Percentiles rank a stretch among this genome's conserved stretches.
phyloP scores from a whole-genome alignment of 768 basidiomycete genomes.

The Cyclocybe aegerita region DNA sequence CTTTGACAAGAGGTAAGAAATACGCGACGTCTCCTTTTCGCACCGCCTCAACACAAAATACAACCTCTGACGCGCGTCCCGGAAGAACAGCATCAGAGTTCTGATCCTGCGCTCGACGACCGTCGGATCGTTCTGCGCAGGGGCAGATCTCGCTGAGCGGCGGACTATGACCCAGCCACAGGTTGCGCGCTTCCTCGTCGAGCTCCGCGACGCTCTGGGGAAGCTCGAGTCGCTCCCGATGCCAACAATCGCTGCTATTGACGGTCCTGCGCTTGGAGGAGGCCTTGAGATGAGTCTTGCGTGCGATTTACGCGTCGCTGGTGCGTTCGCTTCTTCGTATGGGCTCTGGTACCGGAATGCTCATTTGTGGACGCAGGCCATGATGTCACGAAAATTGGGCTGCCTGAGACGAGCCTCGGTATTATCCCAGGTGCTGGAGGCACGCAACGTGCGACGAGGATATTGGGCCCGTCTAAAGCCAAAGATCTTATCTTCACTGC shows the following conservation, averaged over 20 bases:
- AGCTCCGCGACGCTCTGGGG: slow-evolving; percentile 68
- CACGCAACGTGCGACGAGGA: slow-evolving; percentile 77
- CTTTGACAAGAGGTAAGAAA: slow-evolving; percentile 60
- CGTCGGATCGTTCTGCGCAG: slow-evolving; percentile 83
- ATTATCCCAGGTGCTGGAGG: slow-evolving; percentile 93
- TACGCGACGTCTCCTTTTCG: neutral
- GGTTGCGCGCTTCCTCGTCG: slow-evolving; percentile 74
- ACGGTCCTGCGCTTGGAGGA: slow-evolving; percentile 92
- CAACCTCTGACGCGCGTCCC: neutral
- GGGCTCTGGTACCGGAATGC: neutral
- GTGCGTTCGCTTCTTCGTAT: slow-evolving; percentile 39
- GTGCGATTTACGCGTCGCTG: slow-evolving; percentile 88
- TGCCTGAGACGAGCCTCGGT: slow-evolving; percentile 76
- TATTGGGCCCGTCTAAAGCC: slow-evolving; percentile 77
- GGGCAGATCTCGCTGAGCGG: slow-evolving; percentile 86
- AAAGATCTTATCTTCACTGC: slow-evolving; percentile 89
- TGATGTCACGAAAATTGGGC: slow-evolving; percentile 78
- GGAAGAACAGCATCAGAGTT: slow-evolving; percentile 58
- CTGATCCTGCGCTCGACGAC: slow-evolving; percentile 83
- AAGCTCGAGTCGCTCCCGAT: slow-evolving; percentile 81
- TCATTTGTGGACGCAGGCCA: slow-evolving; percentile 38
- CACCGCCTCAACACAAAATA: slow-evolving; percentile 1
- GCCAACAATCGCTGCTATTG: slow-evolving; percentile 91
- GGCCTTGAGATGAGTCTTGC: slow-evolving; percentile 86
- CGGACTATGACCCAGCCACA: slow-evolving; percentile 77